phyloP scores from a whole-genome alignment of 2,329 filamentous ascomycete species.

The Torrubiellomyces zombiae region DNA sequence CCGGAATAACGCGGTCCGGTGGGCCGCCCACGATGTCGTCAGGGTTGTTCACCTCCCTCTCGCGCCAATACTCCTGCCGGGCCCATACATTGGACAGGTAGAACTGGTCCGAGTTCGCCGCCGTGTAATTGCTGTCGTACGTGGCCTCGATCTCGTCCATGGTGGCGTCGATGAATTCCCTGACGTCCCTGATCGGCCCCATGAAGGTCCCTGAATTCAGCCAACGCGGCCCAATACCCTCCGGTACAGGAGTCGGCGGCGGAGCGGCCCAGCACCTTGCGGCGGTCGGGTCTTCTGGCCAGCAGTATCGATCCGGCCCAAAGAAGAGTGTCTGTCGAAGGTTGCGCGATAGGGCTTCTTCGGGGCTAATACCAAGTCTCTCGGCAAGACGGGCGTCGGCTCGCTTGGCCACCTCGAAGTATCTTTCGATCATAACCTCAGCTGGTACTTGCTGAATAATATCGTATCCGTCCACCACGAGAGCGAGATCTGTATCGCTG shows the following conservation, averaged over 20 bases:
- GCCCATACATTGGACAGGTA: conserved; percentile 26
- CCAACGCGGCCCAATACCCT: conserved; percentile 23
- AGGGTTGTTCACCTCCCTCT: conserved; percentile 10
- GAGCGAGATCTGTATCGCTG: conserved; percentile 39
- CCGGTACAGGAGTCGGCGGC: conserved; percentile 13
- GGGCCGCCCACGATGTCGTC: conserved; percentile 6
- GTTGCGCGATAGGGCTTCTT: conserved; percentile 13
- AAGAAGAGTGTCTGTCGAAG: conserved; percentile 24
- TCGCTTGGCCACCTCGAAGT: conserved; percentile 34
- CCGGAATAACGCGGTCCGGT: conserved; percentile 8
- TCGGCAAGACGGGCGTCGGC: conserved; percentile 33
- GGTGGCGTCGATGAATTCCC: conserved; percentile 10
- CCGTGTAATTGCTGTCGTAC: conserved; percentile 14
- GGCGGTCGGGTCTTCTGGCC: conserved; percentile 17
- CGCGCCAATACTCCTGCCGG: conserved; percentile 23
- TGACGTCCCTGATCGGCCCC: conserved; percentile 18
- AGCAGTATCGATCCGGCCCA: conserved; percentile 28
- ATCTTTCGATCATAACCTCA: conserved; percentile 44
- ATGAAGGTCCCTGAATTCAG: conserved; percentile 30
- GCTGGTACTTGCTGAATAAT: conserved; percentile 49
- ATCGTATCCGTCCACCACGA: conserved; percentile 48
- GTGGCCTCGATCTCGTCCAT: conserved; percentile 16
- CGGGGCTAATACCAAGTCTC: conserved; percentile 26
- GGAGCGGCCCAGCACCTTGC: conserved; percentile 24
- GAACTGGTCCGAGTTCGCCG: conserved; percentile 27